phyloP scores from a whole-genome alignment of 164 flowering plant species.

The Piper betle region DNA sequence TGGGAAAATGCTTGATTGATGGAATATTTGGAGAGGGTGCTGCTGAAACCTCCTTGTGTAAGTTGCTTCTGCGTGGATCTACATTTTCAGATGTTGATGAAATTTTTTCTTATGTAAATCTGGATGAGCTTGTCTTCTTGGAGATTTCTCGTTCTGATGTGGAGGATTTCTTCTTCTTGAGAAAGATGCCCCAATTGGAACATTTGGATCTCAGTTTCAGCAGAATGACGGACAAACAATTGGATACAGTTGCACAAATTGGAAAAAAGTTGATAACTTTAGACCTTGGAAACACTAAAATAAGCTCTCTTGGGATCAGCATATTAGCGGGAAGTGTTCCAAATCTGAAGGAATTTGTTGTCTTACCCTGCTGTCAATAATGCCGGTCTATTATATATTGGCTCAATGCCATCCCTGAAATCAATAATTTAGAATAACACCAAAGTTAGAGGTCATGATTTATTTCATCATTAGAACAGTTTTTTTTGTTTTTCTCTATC shows the following conservation, averaged over 20 bases:
- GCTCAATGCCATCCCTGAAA: constrained; percentile 53
- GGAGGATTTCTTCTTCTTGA: constrained; percentile 39
- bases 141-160: constrained; percentile 48
- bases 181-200: constrained; percentile 30
- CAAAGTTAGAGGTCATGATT: constrained; percentile 45
- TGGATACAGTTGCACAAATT: constrained; percentile 33
- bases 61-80: constrained; percentile 48
- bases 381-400: constrained; percentile 34
- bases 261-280: constrained; percentile 50
- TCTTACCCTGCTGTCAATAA: constrained; percentile 55
- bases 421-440: constrained; percentile 53
- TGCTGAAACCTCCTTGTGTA: constrained; percentile 26
- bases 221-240: constrained; percentile 38
- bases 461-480: too few relatives aligned
- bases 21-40: constrained; percentile 34
- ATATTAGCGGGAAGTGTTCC: constrained; percentile 59
- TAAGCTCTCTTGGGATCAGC: constrained; percentile 53
- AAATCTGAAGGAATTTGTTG: constrained; percentile 46
- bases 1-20: constrained; percentile 66
- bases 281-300: constrained; percentile 51
- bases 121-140: constrained; percentile 28
- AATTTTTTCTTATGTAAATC: constrained; percentile 28
- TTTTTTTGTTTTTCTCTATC: too few relatives aligned
- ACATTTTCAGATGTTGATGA: constrained; percentile 27
- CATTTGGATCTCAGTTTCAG: constrained; percentile 63